phyloP scores from a whole-genome alignment of 2,329 filamentous ascomycete species.

The Clarireedia hainanense region DNA sequence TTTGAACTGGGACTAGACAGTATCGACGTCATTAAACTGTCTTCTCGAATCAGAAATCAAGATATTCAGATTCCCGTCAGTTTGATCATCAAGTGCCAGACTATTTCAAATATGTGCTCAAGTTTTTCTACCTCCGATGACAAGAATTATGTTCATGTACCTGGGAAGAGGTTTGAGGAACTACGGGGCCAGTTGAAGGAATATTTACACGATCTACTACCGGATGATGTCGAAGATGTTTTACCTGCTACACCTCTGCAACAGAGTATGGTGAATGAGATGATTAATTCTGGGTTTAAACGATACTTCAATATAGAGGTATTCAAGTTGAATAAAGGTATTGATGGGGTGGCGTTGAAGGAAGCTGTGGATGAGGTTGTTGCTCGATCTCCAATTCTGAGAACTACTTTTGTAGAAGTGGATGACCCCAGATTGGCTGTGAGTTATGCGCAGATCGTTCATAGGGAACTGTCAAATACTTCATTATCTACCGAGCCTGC shows the following conservation, averaged over 20 bases:
- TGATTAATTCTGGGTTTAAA: slow-evolving; percentile 64
- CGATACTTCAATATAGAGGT: slow-evolving; percentile 85
- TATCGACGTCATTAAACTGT: slow-evolving; percentile 82
- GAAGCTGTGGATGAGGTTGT: slow-evolving; percentile 56
- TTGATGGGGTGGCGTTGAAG: slow-evolving; percentile 50
- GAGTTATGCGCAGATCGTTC: slow-evolving; percentile 50
- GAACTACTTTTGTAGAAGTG: slow-evolving; percentile 64
- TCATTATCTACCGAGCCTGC: neutral
- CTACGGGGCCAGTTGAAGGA: slow-evolving; percentile 31
- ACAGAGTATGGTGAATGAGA: slow-evolving; percentile 77
- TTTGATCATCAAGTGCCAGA: slow-evolving; percentile 65
- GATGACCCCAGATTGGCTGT: slow-evolving; percentile 48
- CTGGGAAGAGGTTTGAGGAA: slow-evolving; percentile 17
- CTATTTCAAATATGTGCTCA: slow-evolving; percentile 52
- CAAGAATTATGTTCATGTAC: neutral
- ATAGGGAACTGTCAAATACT: slow-evolving; percentile 11
- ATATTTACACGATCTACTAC: slow-evolving; percentile 32
- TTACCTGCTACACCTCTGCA: slow-evolving; percentile 77
- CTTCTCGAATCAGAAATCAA: slow-evolving; percentile 57
- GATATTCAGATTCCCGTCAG: slow-evolving; percentile 61
- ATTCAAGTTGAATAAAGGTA: slow-evolving; percentile 46
- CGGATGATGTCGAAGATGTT: slow-evolving; percentile 45
- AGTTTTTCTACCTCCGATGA: slow-evolving; percentile 15
- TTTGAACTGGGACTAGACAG: slow-evolving; percentile 84
- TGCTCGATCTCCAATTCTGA: slow-evolving; percentile 57